phyloP scores from a whole-genome alignment of 2,329 filamentous ascomycete species.

The Tolypocladium pustulatum region DNA sequence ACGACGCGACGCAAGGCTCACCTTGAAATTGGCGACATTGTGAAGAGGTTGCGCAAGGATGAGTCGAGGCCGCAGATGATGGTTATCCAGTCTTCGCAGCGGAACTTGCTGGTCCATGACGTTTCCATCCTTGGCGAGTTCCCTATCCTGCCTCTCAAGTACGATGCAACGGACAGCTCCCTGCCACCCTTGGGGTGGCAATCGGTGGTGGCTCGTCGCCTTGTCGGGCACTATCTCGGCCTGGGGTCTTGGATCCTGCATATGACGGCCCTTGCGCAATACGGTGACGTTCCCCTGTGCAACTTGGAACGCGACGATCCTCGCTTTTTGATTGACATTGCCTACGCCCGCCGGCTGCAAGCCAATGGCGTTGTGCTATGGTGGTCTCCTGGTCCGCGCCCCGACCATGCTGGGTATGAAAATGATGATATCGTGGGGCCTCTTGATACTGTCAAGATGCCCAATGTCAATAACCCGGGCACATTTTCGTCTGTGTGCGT shows the following conservation, averaged over 20 bases:
- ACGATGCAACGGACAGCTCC: conserved; percentile 75
- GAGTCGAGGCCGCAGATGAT: conserved; percentile 71
- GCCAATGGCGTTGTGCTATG: conserved; percentile 89
- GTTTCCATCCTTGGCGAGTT: conserved; percentile 76
- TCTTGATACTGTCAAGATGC: conserved; percentile 83
- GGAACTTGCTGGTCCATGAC: conserved; percentile 70
- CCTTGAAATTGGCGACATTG: conserved; percentile 73
- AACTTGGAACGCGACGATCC: conserved; percentile 94
- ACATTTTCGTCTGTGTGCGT: conserved; percentile 96
- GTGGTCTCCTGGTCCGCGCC: conserved; percentile 83
- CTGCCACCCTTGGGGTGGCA: conserved; percentile 93
- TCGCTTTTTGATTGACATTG: conserved; percentile 87
- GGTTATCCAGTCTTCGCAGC: conserved; percentile 83
- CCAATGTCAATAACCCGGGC: conserved; percentile 82
- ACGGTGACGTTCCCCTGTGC: conserved; percentile 89
- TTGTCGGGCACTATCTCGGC: conserved; percentile 83
- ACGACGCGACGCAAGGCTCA: conserved; percentile 84
- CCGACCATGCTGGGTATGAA: conserved; percentile 94
- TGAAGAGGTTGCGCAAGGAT: conserved; percentile 85
- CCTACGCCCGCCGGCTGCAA: conserved; percentile 82
- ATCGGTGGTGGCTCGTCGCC: conserved; percentile 70
- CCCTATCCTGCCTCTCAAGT: conserved; percentile 69
- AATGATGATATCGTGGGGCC: conserved; percentile 78
- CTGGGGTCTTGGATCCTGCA: conserved; percentile 90
- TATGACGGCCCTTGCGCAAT: conserved; percentile 75